A percentile compares a stretch with the other conserved stretches of the same genome.
These are phyloP conservation scores for Gastrodia elata DNA, from an alignment of 106 monocot genomes.

Conservation along the genomic window DNA sequence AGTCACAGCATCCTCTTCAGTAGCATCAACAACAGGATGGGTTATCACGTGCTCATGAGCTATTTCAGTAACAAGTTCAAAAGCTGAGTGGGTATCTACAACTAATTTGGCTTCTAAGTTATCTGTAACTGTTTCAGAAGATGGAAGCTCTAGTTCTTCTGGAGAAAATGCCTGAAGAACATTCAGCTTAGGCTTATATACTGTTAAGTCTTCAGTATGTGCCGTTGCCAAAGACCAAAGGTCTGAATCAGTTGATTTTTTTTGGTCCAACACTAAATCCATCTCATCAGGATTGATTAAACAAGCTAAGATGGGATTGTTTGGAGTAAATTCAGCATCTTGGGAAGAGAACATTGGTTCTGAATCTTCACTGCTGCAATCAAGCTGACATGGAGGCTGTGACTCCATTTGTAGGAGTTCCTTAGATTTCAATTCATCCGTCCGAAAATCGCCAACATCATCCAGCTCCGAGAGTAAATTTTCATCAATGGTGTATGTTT, in stretches of 20 bases:
- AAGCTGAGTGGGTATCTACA: constrained; percentile 18
- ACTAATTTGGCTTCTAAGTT: constrained; percentile 14
- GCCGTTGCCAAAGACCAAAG: constrained; percentile 10
- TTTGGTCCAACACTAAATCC: neutral
- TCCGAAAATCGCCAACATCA: constrained; percentile 45
- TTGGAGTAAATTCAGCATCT: neutral
- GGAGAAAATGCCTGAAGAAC: constrained; percentile 32
- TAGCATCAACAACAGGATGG: neutral
- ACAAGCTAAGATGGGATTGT: neutral
- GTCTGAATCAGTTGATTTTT: constrained; percentile 6
- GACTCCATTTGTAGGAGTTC: constrained; percentile 4
- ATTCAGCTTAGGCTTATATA: constrained; percentile 45
- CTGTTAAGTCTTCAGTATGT: constrained; percentile 31
- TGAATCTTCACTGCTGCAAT: constrained; percentile 10
- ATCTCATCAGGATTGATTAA: neutral
- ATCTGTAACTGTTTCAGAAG: constrained; percentile 2
- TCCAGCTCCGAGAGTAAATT: constrained; percentile 50
- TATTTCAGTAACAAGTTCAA: constrained; percentile 10
- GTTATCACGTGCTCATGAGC: neutral
- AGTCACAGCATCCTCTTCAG: neutral
- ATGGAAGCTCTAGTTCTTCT: constrained; percentile 28
- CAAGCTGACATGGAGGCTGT: neutral
- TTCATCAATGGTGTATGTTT: constrained; percentile 33
- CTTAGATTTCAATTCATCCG: constrained; percentile 12
- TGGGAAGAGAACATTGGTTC: neutral